Evolutionary conservation across 441 rosid species (phyloP).

Genomic region (Populus hybrid): DNA sequence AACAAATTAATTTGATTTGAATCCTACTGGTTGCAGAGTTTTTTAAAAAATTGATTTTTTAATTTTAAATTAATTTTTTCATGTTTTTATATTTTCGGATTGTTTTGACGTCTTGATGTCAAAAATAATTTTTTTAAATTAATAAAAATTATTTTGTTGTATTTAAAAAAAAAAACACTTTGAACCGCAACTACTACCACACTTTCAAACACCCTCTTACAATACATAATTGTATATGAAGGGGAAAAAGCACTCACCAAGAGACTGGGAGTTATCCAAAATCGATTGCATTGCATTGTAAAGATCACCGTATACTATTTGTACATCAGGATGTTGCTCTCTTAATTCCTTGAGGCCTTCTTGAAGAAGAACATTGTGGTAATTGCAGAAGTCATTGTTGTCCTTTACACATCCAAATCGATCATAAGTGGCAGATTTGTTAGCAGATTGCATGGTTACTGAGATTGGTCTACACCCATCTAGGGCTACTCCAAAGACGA

Average conservation of each 20-base stretch:
- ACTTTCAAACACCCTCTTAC: too few relatives aligned
- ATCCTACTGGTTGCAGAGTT: too few relatives aligned
- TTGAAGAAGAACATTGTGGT: constrained; percentile 14
- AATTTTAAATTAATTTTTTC: too few relatives aligned
- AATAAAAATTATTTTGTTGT: too few relatives aligned
- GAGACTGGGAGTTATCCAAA: neutral
- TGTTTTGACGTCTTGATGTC: accelerated
- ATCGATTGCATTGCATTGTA: neutral
- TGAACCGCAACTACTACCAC: accelerated
- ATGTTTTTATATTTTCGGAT: too few relatives aligned
- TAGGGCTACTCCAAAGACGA: constrained; percentile 13
- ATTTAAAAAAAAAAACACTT: too few relatives aligned
- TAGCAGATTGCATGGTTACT: neutral
- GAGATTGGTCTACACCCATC: constrained; percentile 11
- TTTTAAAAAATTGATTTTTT: too few relatives aligned
- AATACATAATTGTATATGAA: too few relatives aligned
- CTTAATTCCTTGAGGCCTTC: neutral
- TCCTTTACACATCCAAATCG: constrained; percentile 6
- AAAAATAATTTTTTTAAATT: too few relatives aligned
- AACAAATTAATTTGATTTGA: too few relatives aligned
- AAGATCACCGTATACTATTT: constrained; percentile 9
- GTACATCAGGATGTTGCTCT: neutral
- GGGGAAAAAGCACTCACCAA: constrained; percentile 6
- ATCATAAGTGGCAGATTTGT: neutral
- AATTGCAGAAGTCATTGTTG: neutral